Evolutionary conservation across 1,139 yeast genomes (phyloP), one percentile per base, ranked within the genome.

Genomic region (Scheffersomyces cryptocercus): DNA sequence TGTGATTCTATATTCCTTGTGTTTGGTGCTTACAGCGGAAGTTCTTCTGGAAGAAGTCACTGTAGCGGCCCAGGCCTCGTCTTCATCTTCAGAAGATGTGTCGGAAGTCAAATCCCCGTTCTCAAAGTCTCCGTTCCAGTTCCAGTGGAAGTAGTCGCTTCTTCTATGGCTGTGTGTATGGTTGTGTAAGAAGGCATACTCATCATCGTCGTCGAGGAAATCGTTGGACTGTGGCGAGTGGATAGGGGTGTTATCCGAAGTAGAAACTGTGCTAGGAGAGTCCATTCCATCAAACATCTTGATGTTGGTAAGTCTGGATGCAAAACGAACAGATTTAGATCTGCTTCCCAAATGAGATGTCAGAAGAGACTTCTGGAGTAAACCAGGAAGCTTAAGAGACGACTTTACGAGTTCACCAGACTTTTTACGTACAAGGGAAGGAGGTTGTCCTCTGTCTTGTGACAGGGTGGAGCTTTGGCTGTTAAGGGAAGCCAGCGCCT

Each of bases 281-380:
- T 70, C 76, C n/a, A 56, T 55, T 3, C 75, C 77, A 48, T 72
- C 69, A 53, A 73, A 73, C 63, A 63, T 65, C 52, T 69, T 70
- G 49, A 73, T 61, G 40, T 70, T 68, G 33, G 66, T 65, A 41
- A 70, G 59, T 32, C 69, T 52, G 26, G 66, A 51, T 3, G 75
- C 75, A 58, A 70, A 70, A 24, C 73, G 52, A 15, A 70, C 76
- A 4, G 67, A 59, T 47, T 70, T 70, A 20, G 50, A 50, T n/a
- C 55, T 44, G 5, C 55, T 43, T 29, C 49, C 48, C 38, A 54
- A 47, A 31, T 51, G 58, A 6, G 71, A 58, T 4, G 70, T 55
- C 9, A 71, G 65, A 48, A 60, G 51, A 36, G 65, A 58, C 36
- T 62, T 53, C 11, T 42, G 47, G 5, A 57, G 45, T 30, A 69